Percentiles rank a stretch among this genome's conserved stretches.
Conservation (phyloP, 345 rosid genomes). For the Populus tremula region DNA sequence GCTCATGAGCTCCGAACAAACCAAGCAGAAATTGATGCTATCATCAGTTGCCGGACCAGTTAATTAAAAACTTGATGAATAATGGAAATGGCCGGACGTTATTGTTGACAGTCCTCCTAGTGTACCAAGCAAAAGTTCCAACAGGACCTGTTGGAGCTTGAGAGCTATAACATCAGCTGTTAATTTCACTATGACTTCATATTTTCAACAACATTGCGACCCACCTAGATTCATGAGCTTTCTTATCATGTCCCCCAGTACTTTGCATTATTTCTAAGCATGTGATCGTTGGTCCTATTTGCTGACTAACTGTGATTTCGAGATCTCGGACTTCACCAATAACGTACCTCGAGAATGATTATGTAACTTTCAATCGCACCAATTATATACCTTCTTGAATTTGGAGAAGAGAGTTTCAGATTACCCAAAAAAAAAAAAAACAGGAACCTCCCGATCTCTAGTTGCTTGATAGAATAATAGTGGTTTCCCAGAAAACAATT, state of each 20-base stretch:
- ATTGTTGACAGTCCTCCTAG: neutral
- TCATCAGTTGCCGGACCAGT: neutral
- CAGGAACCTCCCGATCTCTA: neutral
- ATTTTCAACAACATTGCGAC: no score
- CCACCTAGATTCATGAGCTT: no score
- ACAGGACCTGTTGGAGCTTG: neutral
- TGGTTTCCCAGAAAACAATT: neutral
- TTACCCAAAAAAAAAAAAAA: neutral
- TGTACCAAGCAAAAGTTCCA: neutral
- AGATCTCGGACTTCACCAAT: neutral
- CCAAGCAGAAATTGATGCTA: neutral
- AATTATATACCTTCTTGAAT: neutral
- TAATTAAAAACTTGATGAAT: neutral
- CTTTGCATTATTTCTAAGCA: neutral
- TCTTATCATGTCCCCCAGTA: no score
- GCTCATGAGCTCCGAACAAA: neutral
- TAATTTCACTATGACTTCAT: no score
- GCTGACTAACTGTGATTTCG: neutral
- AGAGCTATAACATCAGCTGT: no score
- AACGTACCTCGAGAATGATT: neutral
- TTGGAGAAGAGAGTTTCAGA: neutral
- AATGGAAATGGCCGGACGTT: neutral
- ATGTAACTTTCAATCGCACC: neutral
- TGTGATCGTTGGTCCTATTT: neutral
- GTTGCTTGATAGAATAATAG: neutral